Conservation (phyloP, 176 grass and related monocot species). For the Triticum monococcum region DNA sequence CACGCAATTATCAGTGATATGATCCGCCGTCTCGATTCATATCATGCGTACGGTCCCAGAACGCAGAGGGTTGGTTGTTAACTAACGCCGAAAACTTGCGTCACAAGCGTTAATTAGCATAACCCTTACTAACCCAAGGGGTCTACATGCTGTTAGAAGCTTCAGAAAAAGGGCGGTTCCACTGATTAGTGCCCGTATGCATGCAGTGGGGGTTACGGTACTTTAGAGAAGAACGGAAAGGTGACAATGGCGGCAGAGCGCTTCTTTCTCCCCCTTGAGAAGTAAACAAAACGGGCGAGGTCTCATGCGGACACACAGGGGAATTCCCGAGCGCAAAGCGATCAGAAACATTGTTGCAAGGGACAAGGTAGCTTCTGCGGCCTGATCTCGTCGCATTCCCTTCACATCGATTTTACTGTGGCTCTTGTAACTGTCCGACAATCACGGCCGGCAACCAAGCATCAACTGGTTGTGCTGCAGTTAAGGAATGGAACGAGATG, state of each 20-base stretch:
- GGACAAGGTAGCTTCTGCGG: neutral
- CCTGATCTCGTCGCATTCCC: neutral
- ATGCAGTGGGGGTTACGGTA: slow-evolving; percentile 21
- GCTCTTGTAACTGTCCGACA: neutral
- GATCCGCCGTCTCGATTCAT: neutral
- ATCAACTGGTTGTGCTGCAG: neutral
- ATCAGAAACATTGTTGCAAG: neutral
- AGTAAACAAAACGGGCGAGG: too few species aligned
- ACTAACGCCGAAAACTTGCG: slow-evolving; percentile 31
- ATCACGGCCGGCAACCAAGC: neutral
- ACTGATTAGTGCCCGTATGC: neutral
- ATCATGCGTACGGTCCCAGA: neutral
- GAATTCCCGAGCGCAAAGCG: too few species aligned
- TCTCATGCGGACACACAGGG: too few species aligned
- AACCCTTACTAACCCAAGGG: neutral
- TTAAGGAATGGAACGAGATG: too few species aligned
- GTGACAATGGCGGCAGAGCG: neutral
- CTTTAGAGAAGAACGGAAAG: neutral
- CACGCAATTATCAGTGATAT: too few species aligned
- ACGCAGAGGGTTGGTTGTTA: neutral
- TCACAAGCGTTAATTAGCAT: neutral
- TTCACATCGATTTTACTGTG: neutral
- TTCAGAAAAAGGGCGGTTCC: neutral
- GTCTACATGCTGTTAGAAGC: slow-evolving; percentile 27
- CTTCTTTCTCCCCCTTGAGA: too few species aligned